A percentile compares a stretch with the other conserved stretches of the same genome.
phyloP scores from a whole-genome alignment of 345 rosid species.

The Dimocarpus longan region DNA sequence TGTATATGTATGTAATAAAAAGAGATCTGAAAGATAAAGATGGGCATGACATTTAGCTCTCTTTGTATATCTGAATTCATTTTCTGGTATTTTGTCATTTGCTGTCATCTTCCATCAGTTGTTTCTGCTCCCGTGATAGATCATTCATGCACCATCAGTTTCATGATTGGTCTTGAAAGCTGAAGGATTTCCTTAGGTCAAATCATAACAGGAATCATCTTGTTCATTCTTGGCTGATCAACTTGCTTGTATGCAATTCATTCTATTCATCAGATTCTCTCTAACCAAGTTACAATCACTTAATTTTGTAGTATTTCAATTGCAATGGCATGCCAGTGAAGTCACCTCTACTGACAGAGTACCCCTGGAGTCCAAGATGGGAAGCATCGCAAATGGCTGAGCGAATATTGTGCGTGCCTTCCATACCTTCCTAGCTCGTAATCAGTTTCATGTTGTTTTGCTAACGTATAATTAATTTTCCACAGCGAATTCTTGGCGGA shows the following conservation, averaged over 20 bases:
- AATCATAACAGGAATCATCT: background rate
- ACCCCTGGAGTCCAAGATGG: slow-evolving; percentile 99
- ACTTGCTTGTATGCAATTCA: background rate
- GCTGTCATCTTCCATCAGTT: background rate
- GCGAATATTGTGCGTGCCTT: slow-evolving; percentile 62
- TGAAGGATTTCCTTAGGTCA: background rate
- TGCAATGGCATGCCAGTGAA: slow-evolving; percentile 55
- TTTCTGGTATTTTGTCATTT: background rate
- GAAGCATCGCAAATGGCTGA: slow-evolving; percentile 79
- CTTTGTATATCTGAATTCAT: background rate
- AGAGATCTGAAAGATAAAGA: background rate
- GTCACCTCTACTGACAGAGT: slow-evolving; percentile 63
- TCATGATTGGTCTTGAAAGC: background rate
- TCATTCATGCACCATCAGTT: background rate
- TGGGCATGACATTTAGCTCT: background rate
- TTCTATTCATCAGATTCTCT: background rate
- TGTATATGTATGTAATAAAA: background rate
- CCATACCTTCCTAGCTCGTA: background rate
- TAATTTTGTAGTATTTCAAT: slow-evolving; percentile 61
- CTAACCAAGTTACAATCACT: slow-evolving; percentile 5
- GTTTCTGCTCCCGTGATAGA: background rate
- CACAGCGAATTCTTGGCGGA: slow-evolving; percentile 73
- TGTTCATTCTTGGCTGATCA: background rate
- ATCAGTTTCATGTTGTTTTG: background rate
- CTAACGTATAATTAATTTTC: background rate